phyloP scores from a whole-genome alignment of 2,329 filamentous ascomycete species.

The Colletotrichum tropicicola region DNA sequence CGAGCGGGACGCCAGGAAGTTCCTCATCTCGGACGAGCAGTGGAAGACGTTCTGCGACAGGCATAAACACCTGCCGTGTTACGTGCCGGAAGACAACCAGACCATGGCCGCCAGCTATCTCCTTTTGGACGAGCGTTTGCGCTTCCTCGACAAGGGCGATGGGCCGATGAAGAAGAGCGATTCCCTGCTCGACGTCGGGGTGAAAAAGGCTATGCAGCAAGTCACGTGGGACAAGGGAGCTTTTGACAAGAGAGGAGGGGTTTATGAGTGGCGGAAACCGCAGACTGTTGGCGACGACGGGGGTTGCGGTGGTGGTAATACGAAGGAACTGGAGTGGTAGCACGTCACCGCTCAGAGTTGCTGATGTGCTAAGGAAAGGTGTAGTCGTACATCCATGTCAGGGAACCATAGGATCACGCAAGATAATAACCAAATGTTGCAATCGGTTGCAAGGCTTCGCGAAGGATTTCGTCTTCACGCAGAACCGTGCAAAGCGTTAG shows the following conservation, averaged over 20 bases:
- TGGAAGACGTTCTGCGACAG: slow-evolving; percentile 54
- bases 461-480: too few species aligned
- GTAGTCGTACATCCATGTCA: too few species aligned
- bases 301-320: neutral
- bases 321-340: slow-evolving; percentile 5
- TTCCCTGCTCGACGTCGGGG: slow-evolving; percentile 56
- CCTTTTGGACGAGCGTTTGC: slow-evolving; percentile 59
- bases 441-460: too few species aligned
- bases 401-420: too few species aligned
- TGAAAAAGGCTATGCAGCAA: slow-evolving; percentile 51
- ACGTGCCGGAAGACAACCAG: slow-evolving; percentile 58
- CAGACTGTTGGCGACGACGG: neutral
- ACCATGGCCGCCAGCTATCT: slow-evolving; percentile 61
- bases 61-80: slow-evolving; percentile 49
- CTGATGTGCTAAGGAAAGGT: too few species aligned
- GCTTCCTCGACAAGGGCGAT: slow-evolving; percentile 56
- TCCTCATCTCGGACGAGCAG: slow-evolving; percentile 56
- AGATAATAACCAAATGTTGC: too few species aligned
- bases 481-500: too few species aligned
- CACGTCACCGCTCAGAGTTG: too few species aligned
- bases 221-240: slow-evolving; percentile 55
- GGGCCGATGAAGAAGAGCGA: slow-evolving; percentile 39
- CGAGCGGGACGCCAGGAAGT: slow-evolving; percentile 50
- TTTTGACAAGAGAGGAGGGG: slow-evolving; percentile 53
- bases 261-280: slow-evolving; percentile 57